Evolutionary conservation across 495 filamentous ascomycete genomes (phyloP).

Genomic region (Mycothermus thermophilus): DNA sequence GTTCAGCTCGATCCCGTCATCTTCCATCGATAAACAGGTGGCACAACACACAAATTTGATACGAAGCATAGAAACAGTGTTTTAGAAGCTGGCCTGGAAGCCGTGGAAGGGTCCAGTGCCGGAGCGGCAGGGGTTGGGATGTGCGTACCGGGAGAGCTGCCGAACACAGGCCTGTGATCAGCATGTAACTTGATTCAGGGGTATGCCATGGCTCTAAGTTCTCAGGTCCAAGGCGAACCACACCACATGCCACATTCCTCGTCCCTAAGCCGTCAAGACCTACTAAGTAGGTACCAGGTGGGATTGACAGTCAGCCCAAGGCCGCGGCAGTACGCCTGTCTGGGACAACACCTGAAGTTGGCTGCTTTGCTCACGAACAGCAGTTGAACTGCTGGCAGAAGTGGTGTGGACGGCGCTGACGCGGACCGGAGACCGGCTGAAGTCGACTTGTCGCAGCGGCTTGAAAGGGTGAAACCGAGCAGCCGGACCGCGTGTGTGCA

Average conservation of each 20-base stretch:
- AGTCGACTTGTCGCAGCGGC: conserved; percentile 11
- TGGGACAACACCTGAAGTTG: too few species aligned
- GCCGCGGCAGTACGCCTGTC: too few species aligned
- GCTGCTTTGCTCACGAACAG: too few species aligned
- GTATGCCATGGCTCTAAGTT: too few species aligned
- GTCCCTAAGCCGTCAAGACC: too few species aligned
- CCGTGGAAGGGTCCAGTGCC: conserved; percentile 11
- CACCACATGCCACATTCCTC: too few species aligned
- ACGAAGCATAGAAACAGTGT: conserved; percentile 8
- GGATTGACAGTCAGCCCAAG: too few species aligned
- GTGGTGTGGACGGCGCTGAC: neutral
- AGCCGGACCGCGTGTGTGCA: conserved; percentile 14
- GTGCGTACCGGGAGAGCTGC: conserved; percentile 4
- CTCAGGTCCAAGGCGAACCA: too few species aligned
- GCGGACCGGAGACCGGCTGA: conserved; percentile 12
- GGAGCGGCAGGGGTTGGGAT: conserved; percentile 7
- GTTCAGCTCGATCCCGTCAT: too few species aligned
- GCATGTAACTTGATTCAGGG: neutral
- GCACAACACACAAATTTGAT: too few species aligned
- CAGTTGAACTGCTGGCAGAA: neutral
- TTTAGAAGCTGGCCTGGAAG: conserved; percentile 17
- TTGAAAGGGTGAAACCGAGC: conserved; percentile 17
- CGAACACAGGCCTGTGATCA: neutral
- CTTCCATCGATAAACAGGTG: too few species aligned
- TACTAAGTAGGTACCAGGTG: too few species aligned